Base-by-base conservation (phyloP, 1,284 basidiomycete genomes). In the Neonothopanus nambi region DNA sequence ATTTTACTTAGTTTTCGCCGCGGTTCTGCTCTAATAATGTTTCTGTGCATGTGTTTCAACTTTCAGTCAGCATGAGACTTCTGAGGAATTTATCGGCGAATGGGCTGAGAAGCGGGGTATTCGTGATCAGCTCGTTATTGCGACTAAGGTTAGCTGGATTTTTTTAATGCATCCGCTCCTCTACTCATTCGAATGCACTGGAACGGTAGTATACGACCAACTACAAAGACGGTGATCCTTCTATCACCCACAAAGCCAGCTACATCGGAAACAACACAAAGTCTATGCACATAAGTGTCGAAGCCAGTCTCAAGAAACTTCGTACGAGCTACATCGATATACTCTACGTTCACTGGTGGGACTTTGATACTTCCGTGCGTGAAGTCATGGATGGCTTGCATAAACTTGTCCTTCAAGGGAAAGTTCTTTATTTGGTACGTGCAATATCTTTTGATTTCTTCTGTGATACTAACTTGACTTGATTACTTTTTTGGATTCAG, bases 261-360 rank as follows among this genome's bases (percentile, higher is more conserved):
- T 82, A 76, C 59, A 61, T 60, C 4, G 82, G 81, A 1, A 84
- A 83, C 64, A 74, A 69, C 52, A 41, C 63, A 48, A 79, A 81
- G 58, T 71, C 74, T 0, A 52, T 83, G 55, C 70, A 74, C 50
- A 41, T 76, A 35, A 75, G 74, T 39, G 67, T 82, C 35, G 68
- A 70, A 23, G 73, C 62, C 2, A 79, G 77, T 21, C 70, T 85
- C 52, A 77, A 79, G 65, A 84, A 82, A 60, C 72, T 85, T 6
- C 72, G 80, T 23, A 85, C 83, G 11, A 61, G 65, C 37, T 85
- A 82, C 57, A 74, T 81, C 60, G 79, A 81, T 57, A 68, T 80
- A 21, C 62, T 78, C 24, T 83, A 82, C 64, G 63, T 82, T 12
- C 81, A 82, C 63, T 80, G 74, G 72, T 80, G 76, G 76, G 78